Evolutionary conservation across 2,329 filamentous ascomycete species (phyloP), one percentile per base, ranked within the genome.

Genomic region (Davidsoniella eucalypti): DNA sequence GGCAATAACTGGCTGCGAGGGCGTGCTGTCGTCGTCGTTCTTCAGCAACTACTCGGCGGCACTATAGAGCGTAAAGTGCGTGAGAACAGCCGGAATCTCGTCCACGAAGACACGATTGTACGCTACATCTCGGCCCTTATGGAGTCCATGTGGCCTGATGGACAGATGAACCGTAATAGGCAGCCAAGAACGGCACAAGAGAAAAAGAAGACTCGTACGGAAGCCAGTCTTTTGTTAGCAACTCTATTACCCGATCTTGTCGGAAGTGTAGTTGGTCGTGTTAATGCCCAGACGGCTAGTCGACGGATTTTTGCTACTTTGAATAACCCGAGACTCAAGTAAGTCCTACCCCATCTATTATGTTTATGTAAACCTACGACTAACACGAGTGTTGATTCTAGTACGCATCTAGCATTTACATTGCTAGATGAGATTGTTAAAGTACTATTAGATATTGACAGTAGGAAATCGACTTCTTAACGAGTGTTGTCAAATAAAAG

Each of bases 1-100:
- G 88, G 90, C 39, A 95, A 93, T 65, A 96, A 94, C 64, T 98
- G 92, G 93, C 77, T 98, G 3, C 84, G 93, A 39, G 93, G 92
- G 1, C 80, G 92, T 18, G 92, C 92, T 0, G 92, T 96, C 1
- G 90, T 98, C 4, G 87, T 98, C 8, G 90, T 98, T 2, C 72
- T 98, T 17, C 92, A 98, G 61, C 92, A 98, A 64, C 75, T 98
- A 5, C 78, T 98, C 1, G 92, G 92, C 12, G 90, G 92, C 18
- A 96, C 92, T 0, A 93, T 98, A 55, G 92, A 98, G 66, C 81
- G 88, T 53, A 95, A 94, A 64, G 84, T 96, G 26, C 80, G 92
- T 17, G 92, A 98, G 53, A 84, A 80, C 49, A 81, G 87, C 40
- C 82, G 79, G 56, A 69, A 74, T 41, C 68, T 93, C 1, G 67